Base-by-base conservation (phyloP, 2,329 filamentous ascomycete genomes). In the Chaetothyriales sp. region DNA sequence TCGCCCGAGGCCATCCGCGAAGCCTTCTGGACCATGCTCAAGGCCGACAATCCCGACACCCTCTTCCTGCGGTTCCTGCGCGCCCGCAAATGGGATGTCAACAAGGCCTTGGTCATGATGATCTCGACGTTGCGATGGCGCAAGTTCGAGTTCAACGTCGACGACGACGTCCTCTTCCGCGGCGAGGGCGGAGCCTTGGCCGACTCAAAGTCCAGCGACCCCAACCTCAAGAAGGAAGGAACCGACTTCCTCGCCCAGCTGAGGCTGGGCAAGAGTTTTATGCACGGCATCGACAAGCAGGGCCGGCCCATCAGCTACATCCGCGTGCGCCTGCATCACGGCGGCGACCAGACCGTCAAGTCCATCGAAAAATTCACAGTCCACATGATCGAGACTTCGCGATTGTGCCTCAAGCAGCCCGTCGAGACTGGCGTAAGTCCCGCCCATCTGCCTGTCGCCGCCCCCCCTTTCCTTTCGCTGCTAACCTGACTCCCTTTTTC, bases 41-140 rank as follows among this genome's bases (percentile, higher is more conserved):
- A 97, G 73, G 84, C 92, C 62, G 92, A 98, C 64, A 81, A 97
- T 65, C 92, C 92, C 0, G 92, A 98, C 69, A 85, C 83, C 2
- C 73, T 94, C 18, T 71, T 90, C 15, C 71, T 95, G 52, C 81
- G 89, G 44, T 95, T 94, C 67, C 73, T 95, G 52, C 77, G 89
- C 49, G 89, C 89, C n/a, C 77, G 89, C 46, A 94, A 94, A 69
- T 98, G 92, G 92, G 88, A 98, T 64, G 82, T 95, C 18, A 84
- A 95, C 49, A 89, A 88, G 65, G 92, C 92, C 3, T 75, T 97
- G 22, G 78, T 95, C 59, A 98, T 98, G 92, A 72, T 95, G 67
- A 78, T 98, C 44, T 88, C 88, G 2, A 95, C 92, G 0, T 86
- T 97, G 78, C 85, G 87, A 66, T 98, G 92, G 92, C 81, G 92